These are phyloP conservation scores for Ogataea angusta DNA, from an alignment of 805 yeast species.

Conservation along the genomic window DNA sequence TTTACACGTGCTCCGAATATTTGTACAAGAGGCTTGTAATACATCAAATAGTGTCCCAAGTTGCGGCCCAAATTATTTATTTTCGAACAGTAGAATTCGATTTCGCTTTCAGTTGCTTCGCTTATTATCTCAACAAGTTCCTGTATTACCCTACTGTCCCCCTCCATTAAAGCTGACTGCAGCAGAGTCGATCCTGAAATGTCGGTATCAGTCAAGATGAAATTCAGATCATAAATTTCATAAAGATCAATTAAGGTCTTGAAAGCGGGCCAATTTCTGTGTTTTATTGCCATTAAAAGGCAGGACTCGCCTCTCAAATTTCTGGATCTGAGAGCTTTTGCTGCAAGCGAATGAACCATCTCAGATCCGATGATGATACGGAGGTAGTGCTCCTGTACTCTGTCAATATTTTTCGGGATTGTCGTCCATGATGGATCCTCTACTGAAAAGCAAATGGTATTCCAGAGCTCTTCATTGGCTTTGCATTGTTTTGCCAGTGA, in stretches of 20 bases:
- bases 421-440: too few species aligned
- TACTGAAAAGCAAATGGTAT: conserved; percentile 33
- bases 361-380: too few species aligned
- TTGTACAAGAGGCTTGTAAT: conserved; percentile 48
- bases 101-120: conserved; percentile 42
- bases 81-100: conserved; percentile 44
- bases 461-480: conserved; percentile 54
- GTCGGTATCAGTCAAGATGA: conserved; percentile 60
- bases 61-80: conserved; percentile 55
- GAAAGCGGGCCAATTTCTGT: conserved; percentile 45
- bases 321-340: conserved; percentile 34
- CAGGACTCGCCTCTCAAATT: conserved; percentile 68
- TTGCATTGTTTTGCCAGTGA: conserved; percentile 41
- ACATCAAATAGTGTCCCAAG: conserved; percentile 71
- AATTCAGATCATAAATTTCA: conserved; percentile 58
- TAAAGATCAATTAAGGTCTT: conserved; percentile 43
- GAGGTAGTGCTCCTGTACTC: too few species aligned
- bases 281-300: conserved; percentile 57
- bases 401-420: too few species aligned
- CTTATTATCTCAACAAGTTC: conserved; percentile 45
- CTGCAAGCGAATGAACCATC: too few species aligned
- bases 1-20: conserved; percentile 56
- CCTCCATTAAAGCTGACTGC: conserved; percentile 57
- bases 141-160: conserved; percentile 43
- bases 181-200: conserved; percentile 55